Conservation (phyloP, 805 yeast genomes). For the Blastobotrys americana region DNA sequence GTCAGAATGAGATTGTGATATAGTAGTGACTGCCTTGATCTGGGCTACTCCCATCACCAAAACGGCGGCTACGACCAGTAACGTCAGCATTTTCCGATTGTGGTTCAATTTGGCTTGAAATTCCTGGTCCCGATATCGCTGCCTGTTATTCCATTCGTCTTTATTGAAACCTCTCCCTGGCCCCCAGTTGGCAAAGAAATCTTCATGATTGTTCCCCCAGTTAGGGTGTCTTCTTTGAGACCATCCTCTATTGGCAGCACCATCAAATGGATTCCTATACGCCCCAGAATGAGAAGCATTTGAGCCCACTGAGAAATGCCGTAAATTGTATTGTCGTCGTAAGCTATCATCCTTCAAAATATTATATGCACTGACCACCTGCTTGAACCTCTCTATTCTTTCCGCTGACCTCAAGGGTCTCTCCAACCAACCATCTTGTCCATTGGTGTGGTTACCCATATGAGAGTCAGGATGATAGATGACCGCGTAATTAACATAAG, state of each 20-base stretch:
- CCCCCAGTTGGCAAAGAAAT: constrained; percentile 51
- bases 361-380: constrained; percentile 52
- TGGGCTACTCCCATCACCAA: constrained; percentile 34
- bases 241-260: not conserved
- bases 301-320: no score
- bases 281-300: constrained; percentile 2
- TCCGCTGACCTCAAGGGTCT: no score
- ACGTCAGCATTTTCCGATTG: constrained; percentile 38
- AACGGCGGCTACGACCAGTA: constrained; percentile 37
- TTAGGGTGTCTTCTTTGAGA: not conserved
- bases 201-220: constrained; percentile 30
- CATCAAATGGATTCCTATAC: constrained; percentile 1
- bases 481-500: constrained; percentile 58
- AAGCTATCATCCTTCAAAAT: constrained; percentile 41
- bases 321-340: constrained; percentile 43
- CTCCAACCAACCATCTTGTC: constrained; percentile 31
- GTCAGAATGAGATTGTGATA: constrained; percentile 19
- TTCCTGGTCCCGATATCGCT: constrained; percentile 28
- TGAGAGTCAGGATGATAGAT: constrained; percentile 71
- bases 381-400: constrained; percentile 45
- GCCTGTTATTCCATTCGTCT: constrained; percentile 38
- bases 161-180: constrained; percentile 47
- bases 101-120: constrained; percentile 35
- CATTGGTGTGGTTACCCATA: no score
- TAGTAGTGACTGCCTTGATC: constrained; percentile 29